Percentiles rank a stretch among this genome's conserved stretches.
Evolutionary conservation across 2,329 filamentous ascomycete genomes (phyloP).

Genomic region (Xylaria sp.): DNA sequence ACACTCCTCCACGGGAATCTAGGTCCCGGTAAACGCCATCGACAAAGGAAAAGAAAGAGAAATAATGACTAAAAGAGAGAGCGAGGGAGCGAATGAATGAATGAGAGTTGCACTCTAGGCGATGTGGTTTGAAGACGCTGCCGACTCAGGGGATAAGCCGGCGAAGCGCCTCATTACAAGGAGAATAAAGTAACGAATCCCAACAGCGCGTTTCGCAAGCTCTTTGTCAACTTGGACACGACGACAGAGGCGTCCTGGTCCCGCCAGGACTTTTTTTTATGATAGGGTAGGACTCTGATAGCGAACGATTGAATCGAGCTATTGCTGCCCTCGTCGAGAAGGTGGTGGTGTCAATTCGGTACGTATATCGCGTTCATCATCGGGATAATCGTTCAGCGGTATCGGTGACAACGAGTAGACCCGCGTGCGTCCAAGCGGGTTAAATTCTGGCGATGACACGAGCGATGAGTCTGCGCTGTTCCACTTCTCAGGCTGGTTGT

Average conservation of each 20-base stretch:
- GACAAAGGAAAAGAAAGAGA: slow-evolving; percentile 4
- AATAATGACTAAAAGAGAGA: not conserved
- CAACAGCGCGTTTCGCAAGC: slow-evolving; percentile 6
- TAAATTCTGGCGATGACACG: slow-evolving; percentile 28
- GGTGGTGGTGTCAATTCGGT: slow-evolving; percentile 48
- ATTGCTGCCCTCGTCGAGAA: slow-evolving; percentile 31
- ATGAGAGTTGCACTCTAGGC: not conserved
- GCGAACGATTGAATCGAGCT: not conserved
- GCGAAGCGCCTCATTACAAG: not conserved
- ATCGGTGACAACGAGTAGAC: slow-evolving; percentile 42
- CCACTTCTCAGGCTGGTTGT: slow-evolving; percentile 40
- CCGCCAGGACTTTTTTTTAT: slow-evolving; percentile 1
- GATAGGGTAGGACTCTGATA: not conserved
- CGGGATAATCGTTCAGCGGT: slow-evolving; percentile 40
- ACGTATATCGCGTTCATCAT: slow-evolving; percentile 39
- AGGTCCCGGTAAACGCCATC: slow-evolving; percentile 25
- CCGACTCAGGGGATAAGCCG: not conserved
- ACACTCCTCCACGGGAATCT: slow-evolving; percentile 20
- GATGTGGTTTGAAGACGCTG: not conserved
- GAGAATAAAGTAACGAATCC: not conserved
- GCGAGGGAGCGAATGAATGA: slow-evolving; percentile 6
- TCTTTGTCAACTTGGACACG: not conserved
- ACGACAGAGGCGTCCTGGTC: slow-evolving; percentile 2
- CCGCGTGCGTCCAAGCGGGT: slow-evolving; percentile 31
- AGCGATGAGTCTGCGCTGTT: slow-evolving; percentile 33